Base-by-base conservation (phyloP, 2,329 filamentous ascomycete species). In the Cladophialophora psammophila region DNA sequence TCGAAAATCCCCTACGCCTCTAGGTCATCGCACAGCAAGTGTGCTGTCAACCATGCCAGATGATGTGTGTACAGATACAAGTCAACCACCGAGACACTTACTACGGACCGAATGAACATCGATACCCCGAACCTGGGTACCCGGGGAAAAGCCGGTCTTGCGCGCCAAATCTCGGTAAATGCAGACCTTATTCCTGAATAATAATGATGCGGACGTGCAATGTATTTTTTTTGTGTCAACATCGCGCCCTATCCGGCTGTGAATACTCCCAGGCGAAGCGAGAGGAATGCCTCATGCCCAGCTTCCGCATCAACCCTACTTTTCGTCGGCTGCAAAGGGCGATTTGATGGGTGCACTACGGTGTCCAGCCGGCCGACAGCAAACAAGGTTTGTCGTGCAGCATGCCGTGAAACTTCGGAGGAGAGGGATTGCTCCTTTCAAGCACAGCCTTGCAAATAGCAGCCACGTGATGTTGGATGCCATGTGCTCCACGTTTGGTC, bases 1-100 rank as follows among this genome's bases (percentile, higher is more conserved):
- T 57, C 91, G 79, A 78, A 91, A 91, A 79, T 91, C 91, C 89
- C 89, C 12, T 91, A 82, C 2, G 52, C 38, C 36, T 69, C 65
- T 35, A 69, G 54, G n/a, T 56, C 54, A 34, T 56, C 54, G n/a
- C 54, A 34, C 10, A 10, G n/a, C 4, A 7, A 56, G 7, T 34
- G 10, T 34, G 20, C 54, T 56, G 34, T 42, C 12, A n/a, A 13
- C 38, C 38, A 42, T 42, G 38, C 15, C 38, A 42, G 38, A 36
- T 42, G 13, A 15, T 15, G 10, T 15, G 12, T 6, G 38, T 42
- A 5, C 38, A n/a, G 10, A 42, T 42, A 5, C 38, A 42, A 13
- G 38, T 18, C 38, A 12, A 42, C 13, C 10, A 42, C 38, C 15
- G 12, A n/a, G 38, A 42, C 34, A 36, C 54, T 36, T 56, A 56